Conservation (phyloP, 345 rosid genomes). For the Kernera saxatilis region DNA sequence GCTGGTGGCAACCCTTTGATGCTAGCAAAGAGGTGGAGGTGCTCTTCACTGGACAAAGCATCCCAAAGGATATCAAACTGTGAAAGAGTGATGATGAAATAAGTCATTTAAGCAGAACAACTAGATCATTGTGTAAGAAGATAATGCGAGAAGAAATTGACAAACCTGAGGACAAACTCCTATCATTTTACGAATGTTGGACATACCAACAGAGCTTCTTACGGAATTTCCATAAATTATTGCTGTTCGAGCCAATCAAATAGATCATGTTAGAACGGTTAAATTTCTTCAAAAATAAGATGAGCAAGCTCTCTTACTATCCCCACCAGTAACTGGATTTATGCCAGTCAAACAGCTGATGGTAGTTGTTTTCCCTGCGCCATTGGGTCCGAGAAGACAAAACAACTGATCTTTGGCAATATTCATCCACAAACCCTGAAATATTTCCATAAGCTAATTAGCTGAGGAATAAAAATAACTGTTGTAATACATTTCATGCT, state of each 20-base stretch:
- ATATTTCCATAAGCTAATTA: conserved; percentile 3
- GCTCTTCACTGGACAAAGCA: conserved; percentile 77
- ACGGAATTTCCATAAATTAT: conserved; percentile 66
- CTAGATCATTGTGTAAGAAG: neutral
- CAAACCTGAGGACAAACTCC: conserved; percentile 97
- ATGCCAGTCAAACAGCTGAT: conserved; percentile 83
- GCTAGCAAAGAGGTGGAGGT: conserved; percentile 75
- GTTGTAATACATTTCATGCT: neutral
- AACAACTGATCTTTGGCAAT: conserved; percentile 77
- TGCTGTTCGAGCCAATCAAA: conserved; percentile 41
- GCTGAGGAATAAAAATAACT: too few relatives aligned
- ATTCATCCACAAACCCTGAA: conserved; percentile 82
- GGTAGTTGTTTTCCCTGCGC: conserved; percentile 91
- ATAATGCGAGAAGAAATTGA: neutral
- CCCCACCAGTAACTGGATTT: conserved; percentile 70
- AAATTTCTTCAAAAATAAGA: neutral
- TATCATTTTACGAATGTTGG: conserved; percentile 65
- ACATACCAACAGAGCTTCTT: conserved; percentile 75
- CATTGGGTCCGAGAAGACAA: conserved; percentile 95
- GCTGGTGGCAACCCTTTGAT: conserved; percentile 72
- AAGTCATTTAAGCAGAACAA: neutral
- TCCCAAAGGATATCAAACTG: conserved; percentile 96
- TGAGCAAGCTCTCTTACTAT: conserved; percentile 47
- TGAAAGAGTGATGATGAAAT: neutral
- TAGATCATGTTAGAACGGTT: neutral